Base-by-base conservation (phyloP, 1,284 basidiomycete genomes). In the Trichosporon asahii region DNA sequence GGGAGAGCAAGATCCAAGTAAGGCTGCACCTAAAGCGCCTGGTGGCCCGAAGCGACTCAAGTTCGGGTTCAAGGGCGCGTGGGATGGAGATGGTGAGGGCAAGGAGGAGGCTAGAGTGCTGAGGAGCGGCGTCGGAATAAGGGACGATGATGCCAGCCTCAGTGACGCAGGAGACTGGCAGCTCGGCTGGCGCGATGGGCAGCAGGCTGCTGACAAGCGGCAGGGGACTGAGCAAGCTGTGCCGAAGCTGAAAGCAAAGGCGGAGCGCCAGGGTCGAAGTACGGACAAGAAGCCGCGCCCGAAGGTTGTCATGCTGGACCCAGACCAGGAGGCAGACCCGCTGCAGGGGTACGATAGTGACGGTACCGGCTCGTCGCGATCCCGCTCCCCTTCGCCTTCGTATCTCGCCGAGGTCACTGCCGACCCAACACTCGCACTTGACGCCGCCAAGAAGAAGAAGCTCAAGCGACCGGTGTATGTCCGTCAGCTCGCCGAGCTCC, bases 361-460 rank as follows among this genome's bases (percentile, higher is more conserved):
- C 27, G 49, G 79, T 77, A 1, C 75, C 86, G 0, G 89, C 29
- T 61, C 90, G 12, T 92, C 92, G 3, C 89, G 91, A 8, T 89
- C 91, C 0, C 82, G 88, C 1, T 94, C 93, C 0, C 93, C 93
- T 0, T 91, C 90, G 0, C 89, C 89, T 0, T 89, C 89, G 1
- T 91, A 92, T 72, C 86, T 95, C 2, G 89, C 87, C 9, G 92
- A 93, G 76, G 89, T 93, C n/a, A 90, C 92, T 75, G 89, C 88
- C 66, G 93, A 96, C 75, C 94, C 94, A 0, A 90, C 91, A 0
- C 84, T 95, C 25, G 81, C 80, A 0, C 66, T 82, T 2, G 83
- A 84, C 60, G 78, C 76, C 0, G 72, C 77, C 0, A 79, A 80
- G 66, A 83, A 85, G 69, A 89, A 88, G 79, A 93, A 90, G 76